Evolutionary conservation across 108 stramenopile species (phyloP).

Genomic region (Discostella stelligeroides): DNA sequence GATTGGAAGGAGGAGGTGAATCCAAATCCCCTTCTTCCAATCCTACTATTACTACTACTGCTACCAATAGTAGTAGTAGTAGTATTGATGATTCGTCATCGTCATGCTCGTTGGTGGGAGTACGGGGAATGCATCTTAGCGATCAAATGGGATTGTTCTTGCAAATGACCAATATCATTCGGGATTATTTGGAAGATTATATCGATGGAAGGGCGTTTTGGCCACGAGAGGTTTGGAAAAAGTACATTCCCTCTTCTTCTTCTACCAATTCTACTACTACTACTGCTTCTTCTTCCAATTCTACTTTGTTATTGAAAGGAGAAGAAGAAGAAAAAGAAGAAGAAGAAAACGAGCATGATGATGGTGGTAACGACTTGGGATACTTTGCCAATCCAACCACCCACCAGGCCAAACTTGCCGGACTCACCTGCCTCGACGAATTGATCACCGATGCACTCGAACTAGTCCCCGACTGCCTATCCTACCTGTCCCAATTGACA

Average conservation of each 20-base stretch:
- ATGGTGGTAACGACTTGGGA: conserved; percentile 88
- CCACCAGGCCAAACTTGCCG: conserved; percentile 43
- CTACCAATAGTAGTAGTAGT: too few species aligned
- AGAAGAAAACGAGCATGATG: too few species aligned
- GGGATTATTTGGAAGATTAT: conserved; percentile 99
- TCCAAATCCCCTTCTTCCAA: too few species aligned
- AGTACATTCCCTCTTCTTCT: conserved; percentile 70
- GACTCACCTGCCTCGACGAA: conserved; percentile 91
- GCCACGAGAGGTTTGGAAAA: conserved; percentile 96
- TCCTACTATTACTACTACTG: too few species aligned
- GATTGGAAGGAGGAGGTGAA: too few species aligned
- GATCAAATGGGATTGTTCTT: conserved; percentile 99
- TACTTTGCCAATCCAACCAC: conserved; percentile 80
- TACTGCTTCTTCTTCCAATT: too few species aligned
- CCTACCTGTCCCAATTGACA: conserved; percentile 85
- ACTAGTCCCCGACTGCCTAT: conserved; percentile 92
- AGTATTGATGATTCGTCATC: too few species aligned
- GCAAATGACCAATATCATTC: conserved; percentile 99
- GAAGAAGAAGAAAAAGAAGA: too few species aligned
- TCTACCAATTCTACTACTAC: too few species aligned
- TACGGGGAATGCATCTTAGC: conserved; percentile 66
- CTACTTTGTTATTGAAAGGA: too few species aligned
- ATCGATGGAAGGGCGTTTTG: conserved; percentile 99
- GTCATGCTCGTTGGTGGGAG: too few species aligned
- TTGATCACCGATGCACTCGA: conserved; percentile 97